Evolutionary conservation across 78 protist genomes (phyloP).

Genomic region (Abeoforma whisleri): DNA sequence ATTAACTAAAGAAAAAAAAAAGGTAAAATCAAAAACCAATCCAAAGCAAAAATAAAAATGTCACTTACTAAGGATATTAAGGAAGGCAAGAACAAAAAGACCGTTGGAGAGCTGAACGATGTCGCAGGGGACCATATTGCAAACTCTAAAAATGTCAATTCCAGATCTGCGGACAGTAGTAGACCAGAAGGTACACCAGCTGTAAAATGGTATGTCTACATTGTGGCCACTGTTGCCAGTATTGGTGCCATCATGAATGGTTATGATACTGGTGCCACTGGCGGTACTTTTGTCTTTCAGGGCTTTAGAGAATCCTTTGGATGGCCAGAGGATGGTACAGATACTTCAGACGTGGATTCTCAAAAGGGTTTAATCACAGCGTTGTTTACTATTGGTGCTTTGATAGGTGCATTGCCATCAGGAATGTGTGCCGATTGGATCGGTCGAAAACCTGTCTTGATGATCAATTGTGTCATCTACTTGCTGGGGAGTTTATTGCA

Average conservation of each 20-base stretch:
- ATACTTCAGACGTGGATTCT: background rate
- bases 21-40: too few relatives aligned
- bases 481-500: background rate
- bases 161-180: too few relatives aligned
- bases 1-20: too few relatives aligned
- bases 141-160: too few relatives aligned
- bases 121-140: too few relatives aligned
- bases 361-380: background rate
- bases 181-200: too few relatives aligned
- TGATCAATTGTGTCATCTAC: too few relatives aligned
- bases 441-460: background rate
- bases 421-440: background rate
- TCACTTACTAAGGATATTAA: too few relatives aligned
- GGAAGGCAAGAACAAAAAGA: too few relatives aligned
- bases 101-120: too few relatives aligned
- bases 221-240: background rate
- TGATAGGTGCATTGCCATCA: background rate
- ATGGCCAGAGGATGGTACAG: background rate
- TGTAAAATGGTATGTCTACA: too few relatives aligned
- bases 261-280: background rate
- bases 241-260: background rate
- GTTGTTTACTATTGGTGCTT: background rate
- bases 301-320: background rate
- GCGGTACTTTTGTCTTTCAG: background rate
- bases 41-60: too few relatives aligned